These are phyloP conservation scores for Penicillium parvum DNA, from an alignment of 495 filamentous ascomycete genomes.

Conservation along the genomic window DNA sequence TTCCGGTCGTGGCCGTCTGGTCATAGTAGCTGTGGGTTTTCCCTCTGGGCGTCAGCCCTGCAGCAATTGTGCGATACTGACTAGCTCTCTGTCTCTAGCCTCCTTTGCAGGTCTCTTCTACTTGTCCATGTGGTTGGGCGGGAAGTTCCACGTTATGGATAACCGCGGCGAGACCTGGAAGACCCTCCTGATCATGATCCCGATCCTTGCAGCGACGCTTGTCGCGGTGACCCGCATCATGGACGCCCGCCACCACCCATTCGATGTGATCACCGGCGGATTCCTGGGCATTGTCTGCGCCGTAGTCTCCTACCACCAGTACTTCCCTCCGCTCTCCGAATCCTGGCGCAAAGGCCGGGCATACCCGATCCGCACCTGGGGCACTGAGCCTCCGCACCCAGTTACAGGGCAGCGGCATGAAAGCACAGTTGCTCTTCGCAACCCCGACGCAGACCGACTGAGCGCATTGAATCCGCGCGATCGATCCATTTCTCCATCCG, in stretches of 20 bases:
- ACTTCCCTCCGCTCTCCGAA: constrained; percentile 53
- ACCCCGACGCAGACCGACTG: constrained; percentile 32
- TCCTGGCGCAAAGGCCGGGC: constrained; percentile 58
- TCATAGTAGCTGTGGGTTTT: constrained; percentile 51
- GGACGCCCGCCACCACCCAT: constrained; percentile 84
- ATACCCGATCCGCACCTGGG: constrained; percentile 59
- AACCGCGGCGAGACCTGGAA: constrained; percentile 75
- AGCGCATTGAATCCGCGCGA: constrained; percentile 1
- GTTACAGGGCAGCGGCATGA: constrained; percentile 15
- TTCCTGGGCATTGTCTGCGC: constrained; percentile 55
- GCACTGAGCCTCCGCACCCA: constrained; percentile 33
- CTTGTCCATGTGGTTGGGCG: constrained; percentile 58
- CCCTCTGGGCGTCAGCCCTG: neutral
- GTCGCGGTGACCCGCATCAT: constrained; percentile 57
- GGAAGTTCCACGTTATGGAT: constrained; percentile 54
- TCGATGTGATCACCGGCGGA: constrained; percentile 79
- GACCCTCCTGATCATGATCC: constrained; percentile 60
- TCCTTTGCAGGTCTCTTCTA: constrained; percentile 80
- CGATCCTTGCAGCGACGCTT: constrained; percentile 50
- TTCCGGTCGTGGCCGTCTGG: constrained; percentile 81
- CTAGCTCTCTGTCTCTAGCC: constrained; percentile 23
- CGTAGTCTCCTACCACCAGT: constrained; percentile 49
- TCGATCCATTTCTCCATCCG: constrained; percentile 8
- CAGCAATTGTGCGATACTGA: constrained; percentile 1
- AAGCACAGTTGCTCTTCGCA: constrained; percentile 29